These are phyloP conservation scores for Neostapfia colusana DNA, from an alignment of 176 grass and related monocot genomes.

Conservation along the genomic window DNA sequence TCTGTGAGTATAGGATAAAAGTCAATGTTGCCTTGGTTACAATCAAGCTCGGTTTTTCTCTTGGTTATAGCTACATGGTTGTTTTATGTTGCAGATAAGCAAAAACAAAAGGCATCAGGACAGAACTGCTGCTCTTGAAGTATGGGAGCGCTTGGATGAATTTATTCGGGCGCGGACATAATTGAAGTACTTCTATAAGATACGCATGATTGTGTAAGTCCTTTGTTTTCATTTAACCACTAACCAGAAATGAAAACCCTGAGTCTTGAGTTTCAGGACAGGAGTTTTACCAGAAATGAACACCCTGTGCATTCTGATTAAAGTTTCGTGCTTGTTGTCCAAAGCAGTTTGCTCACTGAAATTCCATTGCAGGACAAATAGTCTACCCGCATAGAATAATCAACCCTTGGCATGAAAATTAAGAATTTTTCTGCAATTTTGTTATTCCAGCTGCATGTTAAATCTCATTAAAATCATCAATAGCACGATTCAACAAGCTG, in stretches of 20 bases:
- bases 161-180: slow-evolving; percentile 64
- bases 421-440: not conserved
- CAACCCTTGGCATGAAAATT: not conserved
- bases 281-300: not conserved
- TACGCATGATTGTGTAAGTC: slow-evolving; percentile 27
- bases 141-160: slow-evolving; percentile 89
- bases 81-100: slow-evolving; percentile 66
- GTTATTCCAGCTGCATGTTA: too few relatives aligned
- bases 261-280: slow-evolving; percentile 14
- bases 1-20: slow-evolving; percentile 59
- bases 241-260: not conserved
- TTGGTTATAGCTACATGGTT: slow-evolving; percentile 13
- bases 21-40: not conserved
- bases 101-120: slow-evolving; percentile 99
- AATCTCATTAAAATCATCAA: not conserved
- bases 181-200: slow-evolving; percentile 30
- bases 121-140: slow-evolving; percentile 86
- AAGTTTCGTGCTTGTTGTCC: not conserved
- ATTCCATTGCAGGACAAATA: not conserved
- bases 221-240: slow-evolving; percentile 7
- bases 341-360: not conserved
- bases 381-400: not conserved
- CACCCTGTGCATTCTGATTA: slow-evolving; percentile 12
- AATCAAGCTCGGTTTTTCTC: not conserved
- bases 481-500: not conserved